These are phyloP conservation scores for Amaranthus palmeri DNA, from an alignment of 148 eudicot species.

Conservation along the genomic window DNA sequence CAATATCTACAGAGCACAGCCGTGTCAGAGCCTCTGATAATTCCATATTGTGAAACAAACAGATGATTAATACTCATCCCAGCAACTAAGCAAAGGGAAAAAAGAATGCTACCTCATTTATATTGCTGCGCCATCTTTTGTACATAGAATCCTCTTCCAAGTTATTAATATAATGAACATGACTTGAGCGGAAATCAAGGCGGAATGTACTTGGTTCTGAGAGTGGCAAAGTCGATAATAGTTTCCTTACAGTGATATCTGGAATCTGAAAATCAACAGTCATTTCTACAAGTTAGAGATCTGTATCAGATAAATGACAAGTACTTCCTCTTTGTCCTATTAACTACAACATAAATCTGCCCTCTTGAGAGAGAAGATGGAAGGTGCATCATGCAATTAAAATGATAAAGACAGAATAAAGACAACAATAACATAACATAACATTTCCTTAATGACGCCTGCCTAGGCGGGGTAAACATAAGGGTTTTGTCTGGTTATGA, in stretches of 20 bases:
- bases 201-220: slow-evolving; percentile 71
- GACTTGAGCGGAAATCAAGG: slow-evolving; percentile 84
- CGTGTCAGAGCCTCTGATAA: slow-evolving; percentile 11
- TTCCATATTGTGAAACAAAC: background rate
- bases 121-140: slow-evolving; percentile 89
- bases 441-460: too few relatives aligned
- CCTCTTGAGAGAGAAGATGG: too few relatives aligned
- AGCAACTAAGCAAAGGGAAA: background rate
- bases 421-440: too few relatives aligned
- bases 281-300: slow-evolving; percentile 15
- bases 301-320: background rate
- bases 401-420: too few relatives aligned
- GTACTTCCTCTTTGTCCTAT: background rate
- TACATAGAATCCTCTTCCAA: slow-evolving; percentile 89
- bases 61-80: slow-evolving; percentile 1
- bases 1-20: slow-evolving; percentile 53
- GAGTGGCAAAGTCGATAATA: slow-evolving; percentile 68
- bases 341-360: too few relatives aligned
- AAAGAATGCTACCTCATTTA: slow-evolving; percentile 67
- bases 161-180: slow-evolving; percentile 92
- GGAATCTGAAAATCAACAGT: slow-evolving; percentile 57
- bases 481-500: too few relatives aligned
- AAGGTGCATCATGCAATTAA: too few relatives aligned
- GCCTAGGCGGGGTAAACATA: too few relatives aligned
- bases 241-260: slow-evolving; percentile 52